Percentiles rank a stretch among this genome's conserved stretches.
Conservation (phyloP, 129 eudicot species). For the Ambrosia trifida region DNA sequence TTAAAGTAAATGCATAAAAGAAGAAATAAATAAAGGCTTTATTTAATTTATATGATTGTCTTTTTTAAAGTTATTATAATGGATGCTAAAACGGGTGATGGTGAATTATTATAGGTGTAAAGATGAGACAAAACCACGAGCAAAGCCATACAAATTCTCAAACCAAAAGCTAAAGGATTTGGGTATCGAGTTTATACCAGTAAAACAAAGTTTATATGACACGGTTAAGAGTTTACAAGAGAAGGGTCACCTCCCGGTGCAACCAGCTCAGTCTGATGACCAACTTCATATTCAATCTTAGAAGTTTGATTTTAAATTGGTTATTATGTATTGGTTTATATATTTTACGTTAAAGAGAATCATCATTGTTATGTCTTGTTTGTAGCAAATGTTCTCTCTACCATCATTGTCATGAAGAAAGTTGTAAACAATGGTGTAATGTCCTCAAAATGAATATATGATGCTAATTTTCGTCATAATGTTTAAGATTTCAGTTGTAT, state of each 20-base stretch:
- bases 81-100: constrained; percentile 1
- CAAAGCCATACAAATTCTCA: constrained; percentile 81
- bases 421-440: not conserved
- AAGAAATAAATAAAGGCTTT: too few relatives aligned
- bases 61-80: too few relatives aligned
- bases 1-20: not conserved
- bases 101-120: constrained; percentile 61
- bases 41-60: too few relatives aligned
- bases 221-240: constrained; percentile 94
- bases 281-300: constrained; percentile 56
- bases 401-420: not conserved
- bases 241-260: constrained; percentile 82
- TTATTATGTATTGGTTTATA: too few relatives aligned
- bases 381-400: not conserved
- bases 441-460: not conserved
- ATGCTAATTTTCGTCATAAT: too few relatives aligned
- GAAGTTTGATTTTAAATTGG: not conserved
- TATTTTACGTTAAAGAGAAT: not conserved
- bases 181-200: constrained; percentile 84
- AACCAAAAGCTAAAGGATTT: constrained; percentile 88
- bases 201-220: constrained; percentile 71
- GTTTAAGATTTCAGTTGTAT: too few relatives aligned
- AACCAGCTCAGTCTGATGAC: constrained; percentile 48
- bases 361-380: not conserved
- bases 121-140: constrained; percentile 83